A percentile compares a stretch with the other conserved stretches of the same genome.
phyloP scores from a whole-genome alignment of 2,329 filamentous ascomycete species.

The Alternaria sp. region DNA sequence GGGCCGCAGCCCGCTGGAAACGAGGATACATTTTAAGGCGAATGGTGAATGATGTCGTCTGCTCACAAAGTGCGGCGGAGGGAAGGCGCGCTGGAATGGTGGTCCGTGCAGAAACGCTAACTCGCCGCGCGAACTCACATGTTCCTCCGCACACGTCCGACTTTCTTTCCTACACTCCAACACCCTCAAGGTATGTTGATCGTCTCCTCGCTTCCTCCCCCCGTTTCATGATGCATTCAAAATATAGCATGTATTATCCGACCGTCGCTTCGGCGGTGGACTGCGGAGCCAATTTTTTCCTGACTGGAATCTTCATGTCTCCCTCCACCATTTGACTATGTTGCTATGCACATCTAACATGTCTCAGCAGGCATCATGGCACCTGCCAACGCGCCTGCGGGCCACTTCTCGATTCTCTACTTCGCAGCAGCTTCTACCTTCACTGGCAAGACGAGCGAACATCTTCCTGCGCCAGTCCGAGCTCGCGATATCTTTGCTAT shows the following conservation, averaged over 20 bases:
- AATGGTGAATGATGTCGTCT: constrained; percentile 20
- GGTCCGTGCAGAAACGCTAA: constrained; percentile 30
- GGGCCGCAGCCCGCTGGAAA: constrained; percentile 20
- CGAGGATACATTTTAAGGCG: constrained; percentile 30
- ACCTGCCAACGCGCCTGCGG: constrained; percentile 61
- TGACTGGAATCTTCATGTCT: constrained; percentile 34
- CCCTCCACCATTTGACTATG: not conserved
- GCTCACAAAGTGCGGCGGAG: constrained; percentile 10
- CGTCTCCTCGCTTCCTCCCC: not conserved
- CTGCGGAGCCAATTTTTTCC: constrained; percentile 47
- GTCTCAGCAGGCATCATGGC: constrained; percentile 44
- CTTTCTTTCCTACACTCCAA: constrained; percentile 21
- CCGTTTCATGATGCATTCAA: constrained; percentile 49
- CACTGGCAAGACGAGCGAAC: constrained; percentile 72
- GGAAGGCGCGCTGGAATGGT: constrained; percentile 25
- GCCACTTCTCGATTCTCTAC: constrained; percentile 82
- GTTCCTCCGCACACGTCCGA: constrained; percentile 19
- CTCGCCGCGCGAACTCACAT: constrained; percentile 31
- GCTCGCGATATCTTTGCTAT: constrained; percentile 69
- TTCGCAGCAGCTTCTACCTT: constrained; percentile 79
- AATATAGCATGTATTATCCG: constrained; percentile 62
- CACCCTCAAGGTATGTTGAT: constrained; percentile 31
- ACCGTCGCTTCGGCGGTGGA: constrained; percentile 42
- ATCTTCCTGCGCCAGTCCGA: constrained; percentile 70
- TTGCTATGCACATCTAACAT: constrained; percentile 26